These are phyloP conservation scores for Corniculantispora saksenae DNA, from an alignment of 2,329 filamentous ascomycete species.

Conservation along the genomic window DNA sequence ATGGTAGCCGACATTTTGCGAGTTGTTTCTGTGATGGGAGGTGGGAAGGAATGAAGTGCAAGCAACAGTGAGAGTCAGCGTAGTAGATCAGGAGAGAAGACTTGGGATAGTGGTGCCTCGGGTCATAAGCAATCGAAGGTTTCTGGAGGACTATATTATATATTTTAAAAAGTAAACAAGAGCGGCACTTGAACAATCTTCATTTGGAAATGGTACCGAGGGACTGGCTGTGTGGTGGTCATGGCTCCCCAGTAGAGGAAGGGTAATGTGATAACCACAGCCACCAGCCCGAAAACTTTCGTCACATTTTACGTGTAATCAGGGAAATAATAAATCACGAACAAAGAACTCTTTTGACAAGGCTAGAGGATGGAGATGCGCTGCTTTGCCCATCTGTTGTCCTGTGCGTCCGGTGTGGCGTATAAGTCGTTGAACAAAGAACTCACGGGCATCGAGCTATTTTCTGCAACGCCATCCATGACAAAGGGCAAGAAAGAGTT, in stretches of 20 bases:
- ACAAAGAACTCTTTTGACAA: constrained; percentile 1
- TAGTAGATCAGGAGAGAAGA: background rate
- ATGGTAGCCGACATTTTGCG: background rate
- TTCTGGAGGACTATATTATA: background rate
- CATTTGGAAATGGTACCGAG: background rate
- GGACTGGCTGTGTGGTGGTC: background rate
- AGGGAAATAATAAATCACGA: background rate
- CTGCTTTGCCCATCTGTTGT: constrained; percentile 1
- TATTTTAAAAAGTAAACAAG: background rate
- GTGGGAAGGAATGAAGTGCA: no score
- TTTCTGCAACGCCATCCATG: background rate
- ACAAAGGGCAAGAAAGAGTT: background rate
- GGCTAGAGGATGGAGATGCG: background rate
- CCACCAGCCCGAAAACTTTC: background rate
- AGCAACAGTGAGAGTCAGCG: no score
- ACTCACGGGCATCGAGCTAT: no score
- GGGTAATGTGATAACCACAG: background rate
- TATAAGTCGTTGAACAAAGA: constrained; percentile 2
- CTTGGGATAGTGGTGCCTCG: background rate
- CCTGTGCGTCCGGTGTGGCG: constrained; percentile 18
- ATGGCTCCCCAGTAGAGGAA: background rate
- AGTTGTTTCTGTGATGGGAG: background rate
- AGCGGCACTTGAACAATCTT: background rate
- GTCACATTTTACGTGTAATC: background rate
- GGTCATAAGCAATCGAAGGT: background rate